Conservation (phyloP, 257 asterid species). For the Solanum peruvianum region DNA sequence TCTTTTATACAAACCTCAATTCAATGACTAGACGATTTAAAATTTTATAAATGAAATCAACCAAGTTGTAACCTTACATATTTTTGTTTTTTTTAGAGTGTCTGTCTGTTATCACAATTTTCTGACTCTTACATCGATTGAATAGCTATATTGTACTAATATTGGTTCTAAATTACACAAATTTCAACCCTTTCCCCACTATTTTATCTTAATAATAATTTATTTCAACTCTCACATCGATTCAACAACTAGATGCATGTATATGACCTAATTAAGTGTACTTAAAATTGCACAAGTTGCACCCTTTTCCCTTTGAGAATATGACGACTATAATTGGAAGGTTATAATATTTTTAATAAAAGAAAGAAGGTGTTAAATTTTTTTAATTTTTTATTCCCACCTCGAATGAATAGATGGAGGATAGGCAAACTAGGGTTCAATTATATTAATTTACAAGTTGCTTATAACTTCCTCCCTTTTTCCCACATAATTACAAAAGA, state of each 20-base stretch:
- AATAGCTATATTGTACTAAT: not conserved
- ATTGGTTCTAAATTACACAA: not conserved
- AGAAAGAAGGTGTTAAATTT: not conserved
- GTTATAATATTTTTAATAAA: not conserved
- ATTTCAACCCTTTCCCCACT: not conserved
- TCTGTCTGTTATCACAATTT: not conserved
- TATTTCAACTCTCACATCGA: not conserved
- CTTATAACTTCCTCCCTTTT: not conserved
- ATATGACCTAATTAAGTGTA: not conserved
- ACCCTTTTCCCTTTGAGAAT: not conserved
- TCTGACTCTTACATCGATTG: not conserved
- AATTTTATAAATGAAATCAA: not conserved
- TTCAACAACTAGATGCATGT: not conserved
- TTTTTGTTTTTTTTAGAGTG: not conserved
- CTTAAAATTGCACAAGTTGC: not conserved
- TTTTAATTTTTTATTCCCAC: not conserved
- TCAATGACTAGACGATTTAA: not conserved
- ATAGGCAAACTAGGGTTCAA: not conserved
- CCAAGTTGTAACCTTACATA: not conserved
- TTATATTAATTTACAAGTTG: not conserved
- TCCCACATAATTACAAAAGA: not conserved
- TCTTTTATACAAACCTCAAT: not conserved
- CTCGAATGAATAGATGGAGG: not conserved
- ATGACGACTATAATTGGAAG: not conserved
- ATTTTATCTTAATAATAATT: not conserved